Percentiles rank a stretch among this genome's conserved stretches.
These are phyloP conservation scores for Trichoderma asperellum DNA, from an alignment of 2,329 filamentous ascomycete species.

Conservation along the genomic window DNA sequence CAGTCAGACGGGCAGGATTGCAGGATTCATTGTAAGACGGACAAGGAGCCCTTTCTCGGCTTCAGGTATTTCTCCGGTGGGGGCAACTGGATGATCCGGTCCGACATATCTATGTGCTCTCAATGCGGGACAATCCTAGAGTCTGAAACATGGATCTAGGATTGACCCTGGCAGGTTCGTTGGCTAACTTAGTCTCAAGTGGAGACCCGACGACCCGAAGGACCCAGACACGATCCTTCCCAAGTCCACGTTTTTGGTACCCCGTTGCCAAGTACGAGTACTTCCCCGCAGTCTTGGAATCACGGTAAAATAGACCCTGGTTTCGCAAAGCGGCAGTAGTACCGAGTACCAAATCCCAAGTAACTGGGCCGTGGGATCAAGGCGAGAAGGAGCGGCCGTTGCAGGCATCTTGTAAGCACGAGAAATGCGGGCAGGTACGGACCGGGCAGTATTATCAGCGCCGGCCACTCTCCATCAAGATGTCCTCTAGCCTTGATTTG, in stretches of 20 bases:
- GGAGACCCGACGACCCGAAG: too few species aligned
- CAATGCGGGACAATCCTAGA: too few species aligned
- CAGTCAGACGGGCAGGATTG: too few species aligned
- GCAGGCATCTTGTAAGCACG: conserved; percentile 12
- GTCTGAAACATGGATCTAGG: too few species aligned
- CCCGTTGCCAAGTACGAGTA: neutral
- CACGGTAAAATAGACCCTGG: too few species aligned
- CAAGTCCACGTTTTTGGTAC: neutral
- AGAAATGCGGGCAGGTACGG: conserved; percentile 23
- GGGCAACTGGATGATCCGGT: too few species aligned
- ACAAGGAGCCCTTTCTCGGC: too few species aligned
- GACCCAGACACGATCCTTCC: neutral
- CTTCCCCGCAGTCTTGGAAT: neutral
- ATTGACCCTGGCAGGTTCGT: too few species aligned
- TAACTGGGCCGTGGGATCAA: neutral
- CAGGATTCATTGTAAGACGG: too few species aligned
- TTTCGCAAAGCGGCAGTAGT: neutral
- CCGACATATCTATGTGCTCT: too few species aligned
- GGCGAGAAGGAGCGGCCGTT: neutral
- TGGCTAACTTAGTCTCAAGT: too few species aligned
- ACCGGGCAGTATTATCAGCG: conserved; percentile 10
- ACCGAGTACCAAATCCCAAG: neutral
- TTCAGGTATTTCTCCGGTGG: too few species aligned
- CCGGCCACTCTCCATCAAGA: conserved; percentile 11
- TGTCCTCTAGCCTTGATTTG: neutral